Conservation (phyloP, 1,284 basidiomycete species). For the Cryptococcus sp. region DNA sequence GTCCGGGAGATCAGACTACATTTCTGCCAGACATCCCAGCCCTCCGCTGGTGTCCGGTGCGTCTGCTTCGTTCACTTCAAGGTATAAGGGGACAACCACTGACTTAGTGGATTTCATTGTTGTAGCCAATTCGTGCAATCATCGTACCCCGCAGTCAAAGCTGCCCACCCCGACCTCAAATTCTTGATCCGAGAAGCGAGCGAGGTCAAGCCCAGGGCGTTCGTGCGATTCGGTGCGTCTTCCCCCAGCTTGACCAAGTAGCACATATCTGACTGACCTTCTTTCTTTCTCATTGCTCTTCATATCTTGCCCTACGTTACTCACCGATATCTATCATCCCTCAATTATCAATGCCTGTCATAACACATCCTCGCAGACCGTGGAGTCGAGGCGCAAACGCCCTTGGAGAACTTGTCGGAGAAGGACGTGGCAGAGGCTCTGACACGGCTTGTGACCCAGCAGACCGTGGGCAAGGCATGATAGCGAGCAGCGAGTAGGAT, state of each 20-base stretch:
- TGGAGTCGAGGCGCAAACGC: constrained; percentile 46
- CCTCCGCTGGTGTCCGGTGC: constrained; percentile 81
- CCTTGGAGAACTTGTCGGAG: constrained; percentile 46
- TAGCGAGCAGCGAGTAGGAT: too few species aligned
- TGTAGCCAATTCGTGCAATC: constrained; percentile 78
- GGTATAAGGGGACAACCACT: neutral
- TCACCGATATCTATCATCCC: neutral
- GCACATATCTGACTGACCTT: neutral
- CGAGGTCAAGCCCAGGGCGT: constrained; percentile 81
- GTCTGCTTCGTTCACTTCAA: constrained; percentile 27
- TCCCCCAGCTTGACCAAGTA: neutral
- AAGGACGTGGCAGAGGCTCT: constrained; percentile 46
- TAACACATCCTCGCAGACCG: constrained; percentile 34
- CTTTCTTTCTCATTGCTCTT: neutral
- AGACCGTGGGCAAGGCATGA: constrained; percentile 27
- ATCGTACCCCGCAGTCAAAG: constrained; percentile 78
- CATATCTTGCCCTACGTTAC: neutral
- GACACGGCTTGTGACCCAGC: constrained; percentile 37
- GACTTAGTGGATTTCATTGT: neutral
- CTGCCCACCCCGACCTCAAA: constrained; percentile 85
- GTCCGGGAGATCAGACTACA: constrained; percentile 83
- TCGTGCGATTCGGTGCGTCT: constrained; percentile 84
- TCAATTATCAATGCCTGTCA: neutral
- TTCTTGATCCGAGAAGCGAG: constrained; percentile 86
- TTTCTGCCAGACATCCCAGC: constrained; percentile 75